Evolutionary conservation across 495 filamentous ascomycete species (phyloP).

Genomic region (Tuber indicum): DNA sequence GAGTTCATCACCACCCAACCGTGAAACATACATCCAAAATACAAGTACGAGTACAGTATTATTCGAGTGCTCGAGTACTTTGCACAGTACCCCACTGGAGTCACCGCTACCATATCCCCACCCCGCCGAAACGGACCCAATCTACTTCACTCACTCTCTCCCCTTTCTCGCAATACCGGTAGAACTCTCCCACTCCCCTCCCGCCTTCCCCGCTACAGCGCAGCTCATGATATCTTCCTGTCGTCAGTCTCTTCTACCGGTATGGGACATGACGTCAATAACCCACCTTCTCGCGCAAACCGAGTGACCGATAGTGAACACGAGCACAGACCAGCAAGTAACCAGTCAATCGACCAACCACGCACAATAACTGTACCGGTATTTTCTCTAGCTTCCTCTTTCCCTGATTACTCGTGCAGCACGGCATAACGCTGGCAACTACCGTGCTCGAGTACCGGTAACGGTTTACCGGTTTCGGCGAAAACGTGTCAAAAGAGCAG

Average conservation of each 20-base stretch:
- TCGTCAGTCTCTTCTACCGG: neutral
- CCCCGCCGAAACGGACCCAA: neutral
- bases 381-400: neutral
- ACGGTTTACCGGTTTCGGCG: neutral
- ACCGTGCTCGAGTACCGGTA: neutral
- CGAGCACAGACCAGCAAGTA: neutral
- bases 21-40: neutral
- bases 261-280: neutral
- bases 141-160: neutral
- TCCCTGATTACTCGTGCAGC: no score
- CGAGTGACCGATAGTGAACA: neutral
- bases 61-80: no score
- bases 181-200: neutral
- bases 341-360: neutral
- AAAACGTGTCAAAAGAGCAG: neutral
- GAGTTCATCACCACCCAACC: neutral
- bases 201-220: neutral
- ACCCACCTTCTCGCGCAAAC: neutral
- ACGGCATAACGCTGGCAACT: neutral
- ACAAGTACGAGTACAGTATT: neutral
- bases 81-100: no score
- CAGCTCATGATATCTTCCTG: neutral
- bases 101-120: neutral
- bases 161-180: neutral
- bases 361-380: neutral